Conservation (phyloP, 2,329 filamentous ascomycete species). For the Cladosporium sp. region DNA sequence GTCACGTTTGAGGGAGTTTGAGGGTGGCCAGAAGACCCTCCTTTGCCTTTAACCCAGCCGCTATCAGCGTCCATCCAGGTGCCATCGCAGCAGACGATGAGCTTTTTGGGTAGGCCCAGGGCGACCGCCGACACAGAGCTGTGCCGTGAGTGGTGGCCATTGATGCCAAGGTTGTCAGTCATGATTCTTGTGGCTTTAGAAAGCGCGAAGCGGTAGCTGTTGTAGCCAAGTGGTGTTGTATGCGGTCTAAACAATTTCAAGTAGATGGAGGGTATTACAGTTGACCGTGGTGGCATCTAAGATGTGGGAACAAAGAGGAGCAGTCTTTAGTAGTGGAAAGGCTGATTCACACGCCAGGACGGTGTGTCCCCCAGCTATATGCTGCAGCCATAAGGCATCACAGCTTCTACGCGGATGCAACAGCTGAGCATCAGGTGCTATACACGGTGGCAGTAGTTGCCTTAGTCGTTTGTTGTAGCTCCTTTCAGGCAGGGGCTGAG, state of each 20-base stretch:
- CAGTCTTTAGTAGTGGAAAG: slow-evolving; percentile 1
- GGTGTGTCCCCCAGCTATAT: slow-evolving; percentile 5
- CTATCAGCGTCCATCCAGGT: slow-evolving; percentile 40
- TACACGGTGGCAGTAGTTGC: slow-evolving; percentile 1
- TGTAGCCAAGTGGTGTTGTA: background rate
- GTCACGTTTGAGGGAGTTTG: slow-evolving; percentile 40
- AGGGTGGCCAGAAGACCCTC: slow-evolving; percentile 30
- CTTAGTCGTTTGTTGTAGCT: slow-evolving; percentile 6
- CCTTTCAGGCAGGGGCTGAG: slow-evolving; percentile 17
- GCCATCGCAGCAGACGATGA: slow-evolving; percentile 30
- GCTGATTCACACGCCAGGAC: background rate
- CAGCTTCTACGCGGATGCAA: background rate
- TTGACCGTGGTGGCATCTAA: background rate
- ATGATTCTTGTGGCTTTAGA: background rate
- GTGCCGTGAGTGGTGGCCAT: slow-evolving; percentile 15
- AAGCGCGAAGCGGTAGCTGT: background rate
- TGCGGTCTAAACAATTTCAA: background rate
- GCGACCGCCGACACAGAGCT: slow-evolving; percentile 19
- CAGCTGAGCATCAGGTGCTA: slow-evolving; percentile 13
- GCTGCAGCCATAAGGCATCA: background rate
- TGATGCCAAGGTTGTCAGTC: slow-evolving; percentile 12
- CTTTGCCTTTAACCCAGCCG: slow-evolving; percentile 31
- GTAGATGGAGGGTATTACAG: background rate
- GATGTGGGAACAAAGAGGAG: background rate
- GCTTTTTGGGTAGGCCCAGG: slow-evolving; percentile 18